phyloP scores from a whole-genome alignment of 345 rosid species.

The Garcia nutans region DNA sequence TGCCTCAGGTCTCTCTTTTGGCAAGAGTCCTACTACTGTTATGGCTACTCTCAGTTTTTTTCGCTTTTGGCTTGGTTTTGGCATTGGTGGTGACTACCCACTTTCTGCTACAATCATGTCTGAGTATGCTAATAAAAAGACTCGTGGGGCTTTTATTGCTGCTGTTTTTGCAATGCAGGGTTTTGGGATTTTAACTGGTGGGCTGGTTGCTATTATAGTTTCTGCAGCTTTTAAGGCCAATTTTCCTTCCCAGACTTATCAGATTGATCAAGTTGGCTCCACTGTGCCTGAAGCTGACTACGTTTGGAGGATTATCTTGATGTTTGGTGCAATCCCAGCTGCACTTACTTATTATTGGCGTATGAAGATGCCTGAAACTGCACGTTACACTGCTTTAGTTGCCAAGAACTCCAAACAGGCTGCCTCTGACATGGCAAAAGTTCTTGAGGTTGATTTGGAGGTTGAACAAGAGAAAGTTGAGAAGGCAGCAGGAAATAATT shows the following conservation, averaged over 20 bases:
- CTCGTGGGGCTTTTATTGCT: constrained; percentile 72
- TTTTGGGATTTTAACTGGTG: constrained; percentile 64
- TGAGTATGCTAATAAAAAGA: constrained; percentile 70
- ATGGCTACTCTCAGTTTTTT: constrained; percentile 72
- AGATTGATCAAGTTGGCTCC: constrained; percentile 36
- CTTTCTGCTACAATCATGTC: constrained; percentile 91
- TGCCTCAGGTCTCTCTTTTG: constrained; percentile 62
- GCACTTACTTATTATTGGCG: constrained; percentile 65
- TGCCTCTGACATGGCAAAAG: constrained; percentile 69
- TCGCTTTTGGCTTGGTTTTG: constrained; percentile 85
- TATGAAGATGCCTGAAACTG: constrained; percentile 81
- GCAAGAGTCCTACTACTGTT: constrained; percentile 38
- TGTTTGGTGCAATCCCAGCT: constrained; percentile 76
- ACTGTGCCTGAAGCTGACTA: constrained; percentile 61
- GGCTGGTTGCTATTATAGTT: constrained; percentile 45
- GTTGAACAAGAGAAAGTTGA: constrained; percentile 47
- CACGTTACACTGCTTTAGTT: constrained; percentile 72
- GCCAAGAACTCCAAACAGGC: constrained; percentile 65
- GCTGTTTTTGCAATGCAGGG: constrained; percentile 88
- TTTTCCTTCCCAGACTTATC: constrained; percentile 44
- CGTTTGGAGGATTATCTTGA: constrained; percentile 64
- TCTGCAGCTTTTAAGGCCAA: constrained; percentile 37
- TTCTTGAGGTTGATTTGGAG: constrained; percentile 58
- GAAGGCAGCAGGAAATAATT: constrained; percentile 32
- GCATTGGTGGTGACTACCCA: constrained; percentile 85